Percentiles rank a stretch among this genome's conserved stretches.
phyloP scores from a whole-genome alignment of 202 grass and related monocot genomes.

The Carex sylvatica region DNA sequence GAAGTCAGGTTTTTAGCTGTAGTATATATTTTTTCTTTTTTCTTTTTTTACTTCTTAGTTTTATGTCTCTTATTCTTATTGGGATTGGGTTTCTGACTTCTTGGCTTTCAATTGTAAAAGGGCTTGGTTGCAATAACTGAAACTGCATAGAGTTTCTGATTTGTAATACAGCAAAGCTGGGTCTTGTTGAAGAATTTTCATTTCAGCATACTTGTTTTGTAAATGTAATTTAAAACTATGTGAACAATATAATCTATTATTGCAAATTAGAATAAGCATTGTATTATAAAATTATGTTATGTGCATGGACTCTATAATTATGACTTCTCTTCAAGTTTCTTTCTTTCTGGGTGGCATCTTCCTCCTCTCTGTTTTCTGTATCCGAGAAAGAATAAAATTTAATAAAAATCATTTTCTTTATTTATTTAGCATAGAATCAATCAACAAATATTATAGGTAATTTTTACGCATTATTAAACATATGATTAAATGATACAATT shows the following conservation, averaged over 20 bases:
- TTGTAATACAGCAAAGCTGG: background rate
- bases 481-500: too few species aligned
- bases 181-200: background rate
- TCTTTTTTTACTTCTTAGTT: background rate
- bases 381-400: too few species aligned
- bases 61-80: too few species aligned
- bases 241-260: background rate
- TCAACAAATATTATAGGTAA: too few species aligned
- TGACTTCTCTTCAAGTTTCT: too few species aligned
- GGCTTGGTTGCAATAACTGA: background rate
- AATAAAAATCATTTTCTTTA: too few species aligned
- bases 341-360: too few species aligned
- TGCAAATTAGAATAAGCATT: background rate
- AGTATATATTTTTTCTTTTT: background rate
- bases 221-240: background rate
- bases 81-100: too few species aligned
- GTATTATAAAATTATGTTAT: background rate
- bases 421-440: too few species aligned
- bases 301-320: background rate
- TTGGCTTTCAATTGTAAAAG: background rate
- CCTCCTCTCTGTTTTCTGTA: too few species aligned
- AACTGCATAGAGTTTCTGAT: background rate
- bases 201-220: background rate
- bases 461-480: too few species aligned
- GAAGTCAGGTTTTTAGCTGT: slow-evolving; percentile 16